phyloP scores from a whole-genome alignment of 805 yeast genomes.

The Lipomyces lipofer region DNA sequence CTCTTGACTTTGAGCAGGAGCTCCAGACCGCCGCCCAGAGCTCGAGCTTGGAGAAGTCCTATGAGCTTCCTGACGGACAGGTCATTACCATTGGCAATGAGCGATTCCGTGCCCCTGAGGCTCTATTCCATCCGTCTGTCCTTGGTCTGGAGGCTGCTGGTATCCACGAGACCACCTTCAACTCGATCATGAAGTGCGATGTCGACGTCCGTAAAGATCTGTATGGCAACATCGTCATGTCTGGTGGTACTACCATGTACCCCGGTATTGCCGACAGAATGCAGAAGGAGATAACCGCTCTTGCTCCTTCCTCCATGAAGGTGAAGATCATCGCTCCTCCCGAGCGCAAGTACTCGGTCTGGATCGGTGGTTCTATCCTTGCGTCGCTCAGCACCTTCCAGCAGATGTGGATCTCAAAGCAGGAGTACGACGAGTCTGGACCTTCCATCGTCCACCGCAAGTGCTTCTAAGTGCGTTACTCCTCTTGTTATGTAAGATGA shows the following conservation, averaged over 20 bases:
- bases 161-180: conserved; percentile 96
- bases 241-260: conserved; percentile 99
- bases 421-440: conserved; percentile 99
- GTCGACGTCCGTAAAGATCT: conserved; percentile 98
- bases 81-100: conserved; percentile 99
- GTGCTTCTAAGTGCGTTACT: conserved; percentile 63
- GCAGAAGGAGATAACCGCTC: conserved; percentile 99
- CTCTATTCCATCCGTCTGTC: conserved; percentile 97
- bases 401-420: conserved; percentile 99
- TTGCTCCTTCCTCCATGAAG: conserved; percentile 99
- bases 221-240: conserved; percentile 98
- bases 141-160: conserved; percentile 93
- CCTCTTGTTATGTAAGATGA: neutral
- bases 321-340: conserved; percentile 99
- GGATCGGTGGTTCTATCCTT: conserved; percentile 99
- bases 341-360: conserved; percentile 89
- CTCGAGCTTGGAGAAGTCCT: conserved; percentile 95
- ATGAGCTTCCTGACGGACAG: conserved; percentile 99
- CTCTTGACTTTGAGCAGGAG: conserved; percentile 98
- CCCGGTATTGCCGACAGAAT: conserved; percentile 99
- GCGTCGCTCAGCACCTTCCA: conserved; percentile 99
- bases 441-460: conserved; percentile 98
- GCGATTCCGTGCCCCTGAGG: conserved; percentile 99
- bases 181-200: conserved; percentile 97
- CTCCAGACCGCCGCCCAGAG: conserved; percentile 99